Evolutionary conservation across 805 yeast genomes (phyloP).

Genomic region (Candida chauliodis): DNA sequence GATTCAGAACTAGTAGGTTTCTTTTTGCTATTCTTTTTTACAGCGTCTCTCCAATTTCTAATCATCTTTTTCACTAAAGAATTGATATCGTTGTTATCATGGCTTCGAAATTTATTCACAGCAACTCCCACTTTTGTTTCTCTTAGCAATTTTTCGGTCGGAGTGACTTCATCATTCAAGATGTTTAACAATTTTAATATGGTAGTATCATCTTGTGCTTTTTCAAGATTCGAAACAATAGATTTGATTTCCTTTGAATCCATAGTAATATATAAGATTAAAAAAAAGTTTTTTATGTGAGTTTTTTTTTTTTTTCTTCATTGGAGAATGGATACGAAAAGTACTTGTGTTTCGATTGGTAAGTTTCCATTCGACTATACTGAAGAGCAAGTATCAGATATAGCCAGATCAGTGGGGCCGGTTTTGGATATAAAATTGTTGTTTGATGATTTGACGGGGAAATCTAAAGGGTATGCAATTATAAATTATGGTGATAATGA

Average conservation of each 20-base stretch:
- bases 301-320: background rate
- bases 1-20: conserved; percentile 3
- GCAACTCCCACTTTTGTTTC: conserved; percentile 97
- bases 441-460: conserved; percentile 86
- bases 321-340: conserved; percentile 9
- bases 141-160: conserved; percentile 80
- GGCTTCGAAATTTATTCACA: conserved; percentile 80
- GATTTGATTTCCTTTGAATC: conserved; percentile 71
- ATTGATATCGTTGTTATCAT: conserved; percentile 63
- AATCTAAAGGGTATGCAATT: conserved; percentile 86
- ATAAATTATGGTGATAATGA: conserved; percentile 79
- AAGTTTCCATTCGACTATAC: conserved; percentile 91
- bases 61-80: conserved; percentile 78
- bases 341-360: conserved; percentile 63
- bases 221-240: conserved; percentile 70
- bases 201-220: conserved; percentile 57
- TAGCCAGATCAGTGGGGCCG: conserved; percentile 87
- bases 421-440: conserved; percentile 69
- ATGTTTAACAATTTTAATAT: conserved; percentile 63
- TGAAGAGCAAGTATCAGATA: conserved; percentile 86
- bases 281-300: background rate
- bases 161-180: conserved; percentile 68
- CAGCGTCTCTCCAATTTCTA: conserved; percentile 85
- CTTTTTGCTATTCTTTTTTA: conserved; percentile 58
- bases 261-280: conserved; percentile 31